A percentile compares a stretch with the other conserved stretches of the same genome.
Conservation (phyloP, 192 early-diverging fungal species). For the Linnemannia schmuckeri region DNA sequence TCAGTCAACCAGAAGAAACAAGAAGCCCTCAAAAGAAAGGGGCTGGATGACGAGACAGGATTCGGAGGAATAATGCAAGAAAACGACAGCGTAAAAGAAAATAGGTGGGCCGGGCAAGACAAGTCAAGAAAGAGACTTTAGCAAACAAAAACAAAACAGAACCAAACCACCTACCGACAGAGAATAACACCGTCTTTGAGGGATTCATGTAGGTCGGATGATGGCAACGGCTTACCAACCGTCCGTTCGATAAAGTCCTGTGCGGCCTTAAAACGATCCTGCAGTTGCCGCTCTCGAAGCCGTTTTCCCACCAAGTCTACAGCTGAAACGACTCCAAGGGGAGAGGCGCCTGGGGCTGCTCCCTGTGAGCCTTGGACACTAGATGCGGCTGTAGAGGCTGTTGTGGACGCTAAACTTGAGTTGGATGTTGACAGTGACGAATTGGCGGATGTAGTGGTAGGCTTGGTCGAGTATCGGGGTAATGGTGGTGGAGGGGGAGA, state of each 20-base stretch:
- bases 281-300: conserved; percentile 71
- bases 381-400: not conserved
- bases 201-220: conserved; percentile 67
- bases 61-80: not conserved
- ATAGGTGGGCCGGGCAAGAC: conserved; percentile 19
- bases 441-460: not conserved
- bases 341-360: not conserved
- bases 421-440: conserved; percentile 12
- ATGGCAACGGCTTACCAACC: conserved; percentile 67
- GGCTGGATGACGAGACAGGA: conserved; percentile 14
- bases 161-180: conserved; percentile 68
- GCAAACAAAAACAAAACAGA: conserved; percentile 3
- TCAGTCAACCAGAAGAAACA: not conserved
- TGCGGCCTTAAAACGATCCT: conserved; percentile 73
- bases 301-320: conserved; percentile 48
- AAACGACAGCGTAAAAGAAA: conserved; percentile 6
- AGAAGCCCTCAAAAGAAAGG: not conserved
- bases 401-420: not conserved
- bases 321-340: conserved; percentile 12
- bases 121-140: not conserved
- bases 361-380: conserved; percentile 4
- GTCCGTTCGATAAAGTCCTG: conserved; percentile 73
- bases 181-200: conserved; percentile 84
- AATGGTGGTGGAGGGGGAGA: conserved; percentile 4
- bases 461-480: conserved; percentile 28